Evolutionary conservation across 768 basidiomycete genomes (phyloP).

Genomic region (Tulasnella sp.): DNA sequence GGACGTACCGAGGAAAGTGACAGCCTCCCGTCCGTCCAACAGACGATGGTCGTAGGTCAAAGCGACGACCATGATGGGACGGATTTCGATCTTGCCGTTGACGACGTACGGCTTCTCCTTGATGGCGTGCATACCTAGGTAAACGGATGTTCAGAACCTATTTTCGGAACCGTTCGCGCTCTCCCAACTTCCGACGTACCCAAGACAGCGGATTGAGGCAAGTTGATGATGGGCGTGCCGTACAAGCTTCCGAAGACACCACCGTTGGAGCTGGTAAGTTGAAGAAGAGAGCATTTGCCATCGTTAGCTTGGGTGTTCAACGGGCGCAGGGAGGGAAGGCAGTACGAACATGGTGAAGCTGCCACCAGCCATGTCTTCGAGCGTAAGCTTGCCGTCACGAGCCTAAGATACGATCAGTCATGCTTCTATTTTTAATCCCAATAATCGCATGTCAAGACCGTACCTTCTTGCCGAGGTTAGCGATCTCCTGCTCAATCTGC

Average conservation of each 20-base stretch:
- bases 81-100: constrained; percentile 90
- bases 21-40: constrained; percentile 92
- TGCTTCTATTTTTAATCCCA: neutral
- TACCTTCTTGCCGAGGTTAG: constrained; percentile 79
- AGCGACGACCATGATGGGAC: constrained; percentile 94
- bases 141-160: neutral
- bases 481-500: constrained; percentile 91
- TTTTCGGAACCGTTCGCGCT: neutral
- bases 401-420: constrained; percentile 46
- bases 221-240: constrained; percentile 98
- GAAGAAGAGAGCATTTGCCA: neutral
- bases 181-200: constrained; percentile 45
- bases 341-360: constrained; percentile 86
- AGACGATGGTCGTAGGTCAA: constrained; percentile 94
- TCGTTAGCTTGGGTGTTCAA: neutral
- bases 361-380: constrained; percentile 98
- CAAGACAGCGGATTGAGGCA: constrained; percentile 90
- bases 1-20: constrained; percentile 92
- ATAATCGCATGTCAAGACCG: constrained; percentile 18
- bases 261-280: constrained; percentile 78
- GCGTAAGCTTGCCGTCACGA: constrained; percentile 84
- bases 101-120: constrained; percentile 89
- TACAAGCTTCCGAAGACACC: constrained; percentile 97
- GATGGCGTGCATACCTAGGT: constrained; percentile 82
- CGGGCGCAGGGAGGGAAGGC: neutral